Conservation (phyloP, 1,139 yeast species). For the Pichia sp. region DNA sequence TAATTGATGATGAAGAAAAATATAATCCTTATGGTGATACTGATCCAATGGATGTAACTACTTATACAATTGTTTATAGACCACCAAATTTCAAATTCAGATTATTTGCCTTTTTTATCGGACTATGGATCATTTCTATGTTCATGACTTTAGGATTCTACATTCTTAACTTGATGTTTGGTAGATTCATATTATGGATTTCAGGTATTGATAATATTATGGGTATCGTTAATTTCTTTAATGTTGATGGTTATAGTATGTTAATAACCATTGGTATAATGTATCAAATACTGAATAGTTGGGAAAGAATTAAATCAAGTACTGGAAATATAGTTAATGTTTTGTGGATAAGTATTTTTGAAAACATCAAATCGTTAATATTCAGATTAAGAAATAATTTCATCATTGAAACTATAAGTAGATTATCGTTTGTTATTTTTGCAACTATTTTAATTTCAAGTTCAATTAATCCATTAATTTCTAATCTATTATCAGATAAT, state of each 20-base stretch:
- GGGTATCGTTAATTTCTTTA: slow-evolving; percentile 1
- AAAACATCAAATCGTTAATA: neutral
- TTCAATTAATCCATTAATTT: neutral
- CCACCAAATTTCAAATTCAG: slow-evolving; percentile 73
- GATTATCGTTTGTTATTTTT: neutral
- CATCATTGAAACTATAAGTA: neutral
- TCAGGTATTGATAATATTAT: neutral
- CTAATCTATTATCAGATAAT: neutral
- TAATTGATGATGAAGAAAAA: slow-evolving; percentile 31
- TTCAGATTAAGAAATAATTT: neutral
- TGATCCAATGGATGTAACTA: slow-evolving; percentile 42
- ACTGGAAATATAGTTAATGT: neutral
- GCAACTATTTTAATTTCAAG: neutral
- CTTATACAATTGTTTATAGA: slow-evolving; percentile 72
- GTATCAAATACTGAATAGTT: neutral
- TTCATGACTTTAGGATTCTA: slow-evolving; percentile 36
- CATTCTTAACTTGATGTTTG: slow-evolving; percentile 6
- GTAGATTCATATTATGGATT: slow-evolving; percentile 10
- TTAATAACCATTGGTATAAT: slow-evolving; percentile 12
- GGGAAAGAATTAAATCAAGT: neutral
- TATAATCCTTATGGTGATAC: slow-evolving; percentile 50
- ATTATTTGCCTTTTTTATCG: slow-evolving; percentile 46
- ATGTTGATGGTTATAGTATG: slow-evolving; percentile 5
- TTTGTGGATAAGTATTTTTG: neutral
- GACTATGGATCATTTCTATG: slow-evolving; percentile 69